Evolutionary conservation across 331 rosid genomes (phyloP), one percentile per base, ranked within the genome.

Genomic region (Pyracantha coccinea): DNA sequence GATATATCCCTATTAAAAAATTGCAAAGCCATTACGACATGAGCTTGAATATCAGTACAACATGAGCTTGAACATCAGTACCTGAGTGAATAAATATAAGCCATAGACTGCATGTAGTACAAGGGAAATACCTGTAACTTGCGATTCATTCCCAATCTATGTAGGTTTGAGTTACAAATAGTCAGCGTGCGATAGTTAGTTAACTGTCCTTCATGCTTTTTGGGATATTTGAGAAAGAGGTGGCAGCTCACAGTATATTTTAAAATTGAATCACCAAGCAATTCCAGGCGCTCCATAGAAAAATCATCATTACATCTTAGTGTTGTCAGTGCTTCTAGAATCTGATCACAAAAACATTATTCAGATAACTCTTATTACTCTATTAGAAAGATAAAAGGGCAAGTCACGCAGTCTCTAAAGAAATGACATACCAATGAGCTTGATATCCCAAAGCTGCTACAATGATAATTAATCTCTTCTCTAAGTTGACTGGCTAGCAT

Each of bases 281-380:
- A 84, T 83, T 94, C 99, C 81, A 92, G 87, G 41, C 99, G 97
- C 85, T 94, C 99, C 93, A 94, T 86, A 35, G 97, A 92, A 78
- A 90, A 86, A 2, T 61, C 87, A 83, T 94, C 97, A 66, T 79
- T 74, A 64, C 94, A 90, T 86, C 97, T 86, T 31, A 90, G 75
- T 67, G 97, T 86, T 70, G 99, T 88, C 44, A 94, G 89, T 60
- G 97, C 97, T 90, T 94, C 97, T 68, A 94, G 87, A 81, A 94
- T 81, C 99, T 92, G 76, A 61, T 68, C 16, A 67, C 35, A 79
- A 59, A 79, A 6, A 78, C 21, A 74, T 67, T 44, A 29, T 55
- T 54, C 52, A 72, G 69, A 66, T 20, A n/a, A 75, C 28, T 65
- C 44, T 25, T 45, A 73, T 14, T 23, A 33, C 17, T 38, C 7